Evolutionary conservation across 768 basidiomycete species (phyloP).

Genomic region (Rhodotorula paludigena): DNA sequence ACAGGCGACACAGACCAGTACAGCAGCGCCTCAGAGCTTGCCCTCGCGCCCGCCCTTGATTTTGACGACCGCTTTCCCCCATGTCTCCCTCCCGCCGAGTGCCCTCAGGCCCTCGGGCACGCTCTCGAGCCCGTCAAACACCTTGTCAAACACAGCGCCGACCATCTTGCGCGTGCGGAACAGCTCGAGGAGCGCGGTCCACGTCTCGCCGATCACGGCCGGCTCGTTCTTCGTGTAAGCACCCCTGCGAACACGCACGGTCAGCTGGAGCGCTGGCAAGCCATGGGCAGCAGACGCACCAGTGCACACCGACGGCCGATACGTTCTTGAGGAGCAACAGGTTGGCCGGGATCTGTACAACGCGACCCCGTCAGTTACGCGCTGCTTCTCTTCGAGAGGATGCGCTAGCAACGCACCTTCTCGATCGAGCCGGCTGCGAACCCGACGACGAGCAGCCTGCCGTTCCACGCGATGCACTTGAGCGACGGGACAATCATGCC

Average conservation of each 20-base stretch:
- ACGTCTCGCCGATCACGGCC: slow-evolving; percentile 61
- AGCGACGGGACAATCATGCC: slow-evolving; percentile 70
- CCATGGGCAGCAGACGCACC: slow-evolving; percentile 47
- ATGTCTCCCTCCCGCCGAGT: slow-evolving; percentile 76
- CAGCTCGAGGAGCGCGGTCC: slow-evolving; percentile 68
- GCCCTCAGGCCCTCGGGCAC: slow-evolving; percentile 66
- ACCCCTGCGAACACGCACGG: neutral
- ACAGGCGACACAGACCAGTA: too few species aligned
- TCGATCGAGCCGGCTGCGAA: slow-evolving; percentile 82
- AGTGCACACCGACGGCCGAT: slow-evolving; percentile 75
- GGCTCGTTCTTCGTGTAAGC: slow-evolving; percentile 56
- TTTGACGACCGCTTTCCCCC: slow-evolving; percentile 78
- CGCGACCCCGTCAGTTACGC: too few species aligned
- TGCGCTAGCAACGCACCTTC: slow-evolving; percentile 55
- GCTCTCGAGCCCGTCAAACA: slow-evolving; percentile 62
- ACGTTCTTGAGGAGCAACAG: slow-evolving; percentile 76
- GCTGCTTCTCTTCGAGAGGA: too few species aligned
- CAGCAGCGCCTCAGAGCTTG: slow-evolving; percentile 28
- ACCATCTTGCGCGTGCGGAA: slow-evolving; percentile 61
- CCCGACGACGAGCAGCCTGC: slow-evolving; percentile 85
- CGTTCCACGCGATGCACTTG: slow-evolving; percentile 93
- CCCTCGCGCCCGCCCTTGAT: slow-evolving; percentile 47
- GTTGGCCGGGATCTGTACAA: slow-evolving; percentile 67
- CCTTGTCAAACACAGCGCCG: slow-evolving; percentile 65
- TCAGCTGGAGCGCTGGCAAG: neutral